Conservation (phyloP, 805 yeast genomes). For the Ogataea naganishii region DNA sequence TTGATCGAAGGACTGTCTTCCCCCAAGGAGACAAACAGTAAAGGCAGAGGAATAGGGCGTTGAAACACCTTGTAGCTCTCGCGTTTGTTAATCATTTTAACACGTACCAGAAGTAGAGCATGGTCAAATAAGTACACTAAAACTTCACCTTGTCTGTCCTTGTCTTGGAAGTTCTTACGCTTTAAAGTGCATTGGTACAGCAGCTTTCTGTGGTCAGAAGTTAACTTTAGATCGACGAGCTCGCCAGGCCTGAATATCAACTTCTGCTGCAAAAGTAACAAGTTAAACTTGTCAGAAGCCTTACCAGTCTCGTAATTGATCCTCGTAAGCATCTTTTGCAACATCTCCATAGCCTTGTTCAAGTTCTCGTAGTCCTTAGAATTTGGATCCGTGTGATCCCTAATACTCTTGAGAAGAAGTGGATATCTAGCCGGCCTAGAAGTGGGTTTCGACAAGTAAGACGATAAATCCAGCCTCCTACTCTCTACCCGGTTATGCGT, state of each 20-base stretch:
- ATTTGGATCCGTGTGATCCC: conserved; percentile 73
- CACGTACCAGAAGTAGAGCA: conserved; percentile 74
- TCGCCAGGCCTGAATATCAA: conserved; percentile 77
- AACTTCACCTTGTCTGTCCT: conserved; percentile 66
- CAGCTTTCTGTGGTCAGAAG: conserved; percentile 73
- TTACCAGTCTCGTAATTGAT: conserved; percentile 88
- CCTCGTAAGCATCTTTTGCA: conserved; percentile 65
- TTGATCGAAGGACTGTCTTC: conserved; percentile 68
- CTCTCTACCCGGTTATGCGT: conserved; percentile 79
- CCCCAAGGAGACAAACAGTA: conserved; percentile 63
- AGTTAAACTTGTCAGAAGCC: conserved; percentile 84
- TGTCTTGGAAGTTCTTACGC: conserved; percentile 62
- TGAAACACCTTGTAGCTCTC: conserved; percentile 89
- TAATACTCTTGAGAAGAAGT: conserved; percentile 68
- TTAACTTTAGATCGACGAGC: conserved; percentile 74
- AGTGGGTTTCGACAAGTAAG: conserved; percentile 90
- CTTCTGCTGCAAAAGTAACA: conserved; percentile 79
- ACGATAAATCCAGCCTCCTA: conserved; percentile 83
- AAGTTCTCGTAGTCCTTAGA: conserved; percentile 65
- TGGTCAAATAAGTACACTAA: conserved; percentile 86
- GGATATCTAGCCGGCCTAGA: conserved; percentile 95
- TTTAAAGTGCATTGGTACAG: conserved; percentile 71
- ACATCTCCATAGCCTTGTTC: conserved; percentile 62
- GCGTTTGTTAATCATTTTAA: conserved; percentile 78
- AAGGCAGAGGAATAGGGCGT: conserved; percentile 75